A percentile compares a stretch with the other conserved stretches of the same genome.
These are phyloP conservation scores for Dioszegia aurantiaca DNA, from an alignment of 768 basidiomycete species.

Conservation along the genomic window DNA sequence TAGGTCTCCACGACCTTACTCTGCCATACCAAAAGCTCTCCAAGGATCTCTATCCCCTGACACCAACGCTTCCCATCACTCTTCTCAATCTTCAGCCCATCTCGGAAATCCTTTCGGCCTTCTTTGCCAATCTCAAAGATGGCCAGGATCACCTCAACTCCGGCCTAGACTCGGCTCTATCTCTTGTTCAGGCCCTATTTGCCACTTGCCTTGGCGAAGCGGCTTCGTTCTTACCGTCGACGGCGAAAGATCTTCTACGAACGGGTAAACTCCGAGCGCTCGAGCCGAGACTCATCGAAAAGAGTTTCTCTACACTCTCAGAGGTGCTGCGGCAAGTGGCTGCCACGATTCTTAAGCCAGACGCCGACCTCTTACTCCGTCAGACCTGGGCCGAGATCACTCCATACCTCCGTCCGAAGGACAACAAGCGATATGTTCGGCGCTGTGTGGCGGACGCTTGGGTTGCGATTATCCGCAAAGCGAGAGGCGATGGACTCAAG, in stretches of 20 bases:
- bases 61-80: conserved; percentile 47
- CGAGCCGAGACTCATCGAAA: conserved; percentile 47
- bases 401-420: conserved; percentile 38
- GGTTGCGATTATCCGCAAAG: conserved; percentile 70
- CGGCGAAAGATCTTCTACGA: conserved; percentile 28
- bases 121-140: conserved; percentile 33
- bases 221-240: conserved; percentile 26
- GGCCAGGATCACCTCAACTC: conserved; percentile 38
- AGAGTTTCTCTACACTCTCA: conserved; percentile 48
- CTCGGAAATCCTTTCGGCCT: conserved; percentile 31
- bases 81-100: conserved; percentile 45
- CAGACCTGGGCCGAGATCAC: conserved; percentile 35
- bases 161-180: conserved; percentile 46
- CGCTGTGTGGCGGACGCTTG: conserved; percentile 73
- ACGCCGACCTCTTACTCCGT: conserved; percentile 16
- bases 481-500: conserved; percentile 63
- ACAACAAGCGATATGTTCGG: conserved; percentile 44
- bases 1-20: conserved; percentile 50
- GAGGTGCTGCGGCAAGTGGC: conserved; percentile 44
- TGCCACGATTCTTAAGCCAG: conserved; percentile 33
- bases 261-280: conserved; percentile 39
- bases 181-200: conserved; percentile 45
- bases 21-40: conserved; percentile 46
- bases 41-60: conserved; percentile 39
- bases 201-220: conserved; percentile 48